These are phyloP conservation scores for Diaporthe destruens DNA, from an alignment of 2,329 filamentous ascomycete genomes.

Conservation along the genomic window DNA sequence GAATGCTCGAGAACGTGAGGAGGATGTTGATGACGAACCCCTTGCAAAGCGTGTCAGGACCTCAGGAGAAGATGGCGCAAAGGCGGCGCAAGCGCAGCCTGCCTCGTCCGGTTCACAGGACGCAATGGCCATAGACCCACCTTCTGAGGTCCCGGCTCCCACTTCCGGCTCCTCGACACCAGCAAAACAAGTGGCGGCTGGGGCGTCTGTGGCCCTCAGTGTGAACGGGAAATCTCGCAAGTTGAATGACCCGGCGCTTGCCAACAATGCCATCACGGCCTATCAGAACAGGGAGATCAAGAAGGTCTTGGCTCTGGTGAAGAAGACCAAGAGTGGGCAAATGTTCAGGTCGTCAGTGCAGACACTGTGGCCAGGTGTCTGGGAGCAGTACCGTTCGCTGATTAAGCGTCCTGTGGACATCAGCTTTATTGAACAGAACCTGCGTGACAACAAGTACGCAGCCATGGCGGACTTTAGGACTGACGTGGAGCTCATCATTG, in stretches of 20 bases:
- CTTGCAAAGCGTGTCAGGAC: slow-evolving; percentile 86
- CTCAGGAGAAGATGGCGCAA: slow-evolving; percentile 45
- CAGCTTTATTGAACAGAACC: slow-evolving; percentile 81
- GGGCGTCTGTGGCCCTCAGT: slow-evolving; percentile 49
- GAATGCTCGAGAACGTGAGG: slow-evolving; percentile 80
- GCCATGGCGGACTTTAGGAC: slow-evolving; percentile 79
- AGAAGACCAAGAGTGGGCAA: slow-evolving; percentile 85
- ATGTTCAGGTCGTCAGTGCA: slow-evolving; percentile 85
- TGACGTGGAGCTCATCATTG: slow-evolving; percentile 82
- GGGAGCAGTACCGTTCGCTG: slow-evolving; percentile 71
- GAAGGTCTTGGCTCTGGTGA: slow-evolving; percentile 78
- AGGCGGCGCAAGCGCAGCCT: slow-evolving; percentile 59
- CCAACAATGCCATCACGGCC: slow-evolving; percentile 65
- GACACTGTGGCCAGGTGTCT: slow-evolving; percentile 79
- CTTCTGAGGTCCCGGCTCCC: slow-evolving; percentile 47
- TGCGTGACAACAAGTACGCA: slow-evolving; percentile 77
- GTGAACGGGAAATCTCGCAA: slow-evolving; percentile 48
- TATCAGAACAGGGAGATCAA: slow-evolving; percentile 73
- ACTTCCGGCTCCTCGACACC: slow-evolving; percentile 46
- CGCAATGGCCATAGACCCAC: slow-evolving; percentile 48
- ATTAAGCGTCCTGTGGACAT: slow-evolving; percentile 85
- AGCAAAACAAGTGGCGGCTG: slow-evolving; percentile 48
- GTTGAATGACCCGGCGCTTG: slow-evolving; percentile 58
- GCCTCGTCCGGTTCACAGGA: slow-evolving; percentile 48
- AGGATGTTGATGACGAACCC: slow-evolving; percentile 76